phyloP scores from a whole-genome alignment of 805 yeast species.

The Hanseniaspora guilliermondii region DNA sequence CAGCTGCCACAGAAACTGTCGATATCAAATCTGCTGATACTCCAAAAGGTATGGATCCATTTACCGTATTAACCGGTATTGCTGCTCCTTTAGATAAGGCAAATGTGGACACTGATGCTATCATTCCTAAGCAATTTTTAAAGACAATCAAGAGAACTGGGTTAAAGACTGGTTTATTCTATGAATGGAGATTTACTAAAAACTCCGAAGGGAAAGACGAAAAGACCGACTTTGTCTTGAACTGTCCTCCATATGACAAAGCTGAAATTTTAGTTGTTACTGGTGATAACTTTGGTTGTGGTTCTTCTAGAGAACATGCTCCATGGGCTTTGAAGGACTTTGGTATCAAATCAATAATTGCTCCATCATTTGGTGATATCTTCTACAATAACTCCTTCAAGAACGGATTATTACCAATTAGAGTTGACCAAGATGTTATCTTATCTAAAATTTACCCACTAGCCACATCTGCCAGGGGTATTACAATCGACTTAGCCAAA shows the following conservation, averaged over 20 bases:
- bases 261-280: conserved; percentile 80
- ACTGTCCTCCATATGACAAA: conserved; percentile 66
- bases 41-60: conserved; percentile 54
- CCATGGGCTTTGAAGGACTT: conserved; percentile 99
- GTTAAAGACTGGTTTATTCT: conserved; percentile 73
- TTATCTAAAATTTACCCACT: conserved; percentile 60
- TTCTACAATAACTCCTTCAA: conserved; percentile 95
- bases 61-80: conserved; percentile 62
- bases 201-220: conserved; percentile 58
- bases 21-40: conserved; percentile 27
- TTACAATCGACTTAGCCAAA: conserved; percentile 74
- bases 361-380: conserved; percentile 97
- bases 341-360: conserved; percentile 90
- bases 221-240: conserved; percentile 82
- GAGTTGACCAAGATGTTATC: conserved; percentile 72
- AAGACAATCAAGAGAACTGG: conserved; percentile 98
- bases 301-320: conserved; percentile 98
- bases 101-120: conserved; percentile 96
- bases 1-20: conserved; percentile 19
- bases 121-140: conserved; percentile 94
- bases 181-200: conserved; percentile 71
- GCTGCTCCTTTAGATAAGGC: conserved; percentile 93
- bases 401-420: conserved; percentile 87
- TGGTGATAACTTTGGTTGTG: conserved; percentile 98
- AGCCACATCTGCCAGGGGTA: conserved; percentile 54